Percentiles rank a stretch among this genome's conserved stretches.
These are phyloP conservation scores for Aspergillus fijiensis DNA, from an alignment of 2,329 filamentous ascomycete species.

Conservation along the genomic window DNA sequence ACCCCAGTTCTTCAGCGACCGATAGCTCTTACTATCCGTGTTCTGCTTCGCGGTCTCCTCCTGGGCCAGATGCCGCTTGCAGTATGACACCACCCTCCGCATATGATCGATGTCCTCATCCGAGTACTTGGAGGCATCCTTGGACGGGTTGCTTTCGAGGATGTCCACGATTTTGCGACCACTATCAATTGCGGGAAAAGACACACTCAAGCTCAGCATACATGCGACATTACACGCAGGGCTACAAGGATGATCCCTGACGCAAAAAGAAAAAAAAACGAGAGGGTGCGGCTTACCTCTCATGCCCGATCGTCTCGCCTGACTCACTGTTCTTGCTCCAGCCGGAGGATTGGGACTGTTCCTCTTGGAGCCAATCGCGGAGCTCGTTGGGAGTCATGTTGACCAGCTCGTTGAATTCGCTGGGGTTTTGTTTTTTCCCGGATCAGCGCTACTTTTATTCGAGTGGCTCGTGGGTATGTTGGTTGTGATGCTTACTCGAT, in stretches of 20 bases:
- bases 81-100: conserved; percentile 64
- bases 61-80: conserved; percentile 66
- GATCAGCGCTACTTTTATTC: background rate
- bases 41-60: conserved; percentile 59
- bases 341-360: conserved; percentile 59
- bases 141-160: conserved; percentile 60
- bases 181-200: conserved; percentile 33
- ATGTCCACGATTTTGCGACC: conserved; percentile 65
- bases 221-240: background rate
- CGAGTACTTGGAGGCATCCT: conserved; percentile 57
- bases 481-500: conserved; percentile 42
- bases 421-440: conserved; percentile 26
- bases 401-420: conserved; percentile 65
- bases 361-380: conserved; percentile 60
- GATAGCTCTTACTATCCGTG: conserved; percentile 57
- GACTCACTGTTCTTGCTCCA: conserved; percentile 60
- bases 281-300: conserved; percentile 40
- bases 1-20: conserved; percentile 63
- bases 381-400: conserved; percentile 65
- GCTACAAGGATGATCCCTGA: background rate
- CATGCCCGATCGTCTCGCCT: conserved; percentile 64
- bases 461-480: conserved; percentile 24
- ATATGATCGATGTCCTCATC: conserved; percentile 60
- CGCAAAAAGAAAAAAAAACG: no score
- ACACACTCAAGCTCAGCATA: background rate